Evolutionary conservation across 768 basidiomycete genomes (phyloP).

Genomic region (Boletus edulis): DNA sequence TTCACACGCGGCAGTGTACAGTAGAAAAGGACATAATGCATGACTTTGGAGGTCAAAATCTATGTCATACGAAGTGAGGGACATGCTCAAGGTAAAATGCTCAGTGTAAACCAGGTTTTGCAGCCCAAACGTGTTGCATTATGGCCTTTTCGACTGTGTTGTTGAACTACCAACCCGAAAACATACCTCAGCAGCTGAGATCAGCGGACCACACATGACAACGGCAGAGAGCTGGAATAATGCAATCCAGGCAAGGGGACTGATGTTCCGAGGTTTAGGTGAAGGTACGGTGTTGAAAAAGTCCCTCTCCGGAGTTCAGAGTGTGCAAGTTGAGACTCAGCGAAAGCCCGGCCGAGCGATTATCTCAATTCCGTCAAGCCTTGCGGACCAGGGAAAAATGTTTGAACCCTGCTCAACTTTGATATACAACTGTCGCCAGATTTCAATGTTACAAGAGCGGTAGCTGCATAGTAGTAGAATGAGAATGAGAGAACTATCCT

Average conservation of each 20-base stretch:
- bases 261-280: too few relatives aligned
- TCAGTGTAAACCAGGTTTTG: slow-evolving; percentile 14
- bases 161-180: not conserved
- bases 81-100: slow-evolving; percentile 1
- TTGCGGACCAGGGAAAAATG: not conserved
- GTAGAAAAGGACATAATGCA: slow-evolving; percentile 31
- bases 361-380: too few relatives aligned
- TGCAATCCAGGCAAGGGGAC: not conserved
- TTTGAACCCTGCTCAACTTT: not conserved
- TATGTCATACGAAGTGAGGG: slow-evolving; percentile 5
- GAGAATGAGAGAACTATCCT: too few relatives aligned
- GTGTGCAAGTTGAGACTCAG: not conserved
- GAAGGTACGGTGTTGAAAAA: not conserved
- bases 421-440: too few relatives aligned
- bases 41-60: slow-evolving; percentile 20
- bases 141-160: slow-evolving; percentile 20
- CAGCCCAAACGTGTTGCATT: slow-evolving; percentile 25
- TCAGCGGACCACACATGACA: not conserved
- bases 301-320: not conserved
- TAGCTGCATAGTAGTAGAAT: too few relatives aligned
- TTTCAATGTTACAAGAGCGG: too few relatives aligned
- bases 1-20: not conserved
- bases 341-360: not conserved
- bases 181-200: slow-evolving; percentile 15
- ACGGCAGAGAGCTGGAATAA: not conserved